phyloP scores from a whole-genome alignment of 75 land plant genomes.

The Azolla pinnata region DNA sequence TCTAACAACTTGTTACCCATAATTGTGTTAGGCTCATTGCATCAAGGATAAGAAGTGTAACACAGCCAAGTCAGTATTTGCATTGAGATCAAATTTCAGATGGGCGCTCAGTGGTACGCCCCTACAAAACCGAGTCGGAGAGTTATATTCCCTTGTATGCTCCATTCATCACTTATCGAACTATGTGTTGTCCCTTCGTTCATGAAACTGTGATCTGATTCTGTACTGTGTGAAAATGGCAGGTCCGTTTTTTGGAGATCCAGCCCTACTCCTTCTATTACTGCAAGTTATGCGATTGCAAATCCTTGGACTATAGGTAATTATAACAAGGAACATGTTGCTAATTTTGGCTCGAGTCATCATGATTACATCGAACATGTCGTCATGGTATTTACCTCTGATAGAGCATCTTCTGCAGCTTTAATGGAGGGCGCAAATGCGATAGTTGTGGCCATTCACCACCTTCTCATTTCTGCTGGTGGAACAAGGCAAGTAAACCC shows the following conservation, averaged over 20 bases:
- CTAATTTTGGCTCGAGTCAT: conserved; percentile 4
- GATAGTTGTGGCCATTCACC: conserved; percentile 42
- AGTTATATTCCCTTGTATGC: conserved; percentile 77
- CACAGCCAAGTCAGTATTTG: conserved; percentile 74
- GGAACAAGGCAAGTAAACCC: conserved; percentile 59
- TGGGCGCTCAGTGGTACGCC: conserved; percentile 98
- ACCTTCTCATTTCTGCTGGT: conserved; percentile 81
- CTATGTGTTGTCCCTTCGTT: neutral
- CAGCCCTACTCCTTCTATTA: conserved; percentile 68
- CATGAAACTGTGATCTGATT: neutral
- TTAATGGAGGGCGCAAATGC: conserved; percentile 19
- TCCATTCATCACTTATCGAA: neutral
- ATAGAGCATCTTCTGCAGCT: conserved; percentile 7
- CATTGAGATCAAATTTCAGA: conserved; percentile 53
- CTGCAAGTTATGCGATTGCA: conserved; percentile 83
- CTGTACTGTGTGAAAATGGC: conserved; percentile 8
- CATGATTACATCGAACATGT: too few relatives aligned
- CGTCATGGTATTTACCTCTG: neutral
- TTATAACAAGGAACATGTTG: too few relatives aligned
- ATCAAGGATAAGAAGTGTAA: conserved; percentile 63
- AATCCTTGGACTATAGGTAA: conserved; percentile 58
- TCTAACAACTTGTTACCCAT: neutral
- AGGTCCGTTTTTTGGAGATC: conserved; percentile 74
- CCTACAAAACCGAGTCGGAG: conserved; percentile 90
- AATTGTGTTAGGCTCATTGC: conserved; percentile 56